Base-by-base conservation (phyloP, 2,329 filamentous ascomycete species). In the Nemania diffusa region DNA sequence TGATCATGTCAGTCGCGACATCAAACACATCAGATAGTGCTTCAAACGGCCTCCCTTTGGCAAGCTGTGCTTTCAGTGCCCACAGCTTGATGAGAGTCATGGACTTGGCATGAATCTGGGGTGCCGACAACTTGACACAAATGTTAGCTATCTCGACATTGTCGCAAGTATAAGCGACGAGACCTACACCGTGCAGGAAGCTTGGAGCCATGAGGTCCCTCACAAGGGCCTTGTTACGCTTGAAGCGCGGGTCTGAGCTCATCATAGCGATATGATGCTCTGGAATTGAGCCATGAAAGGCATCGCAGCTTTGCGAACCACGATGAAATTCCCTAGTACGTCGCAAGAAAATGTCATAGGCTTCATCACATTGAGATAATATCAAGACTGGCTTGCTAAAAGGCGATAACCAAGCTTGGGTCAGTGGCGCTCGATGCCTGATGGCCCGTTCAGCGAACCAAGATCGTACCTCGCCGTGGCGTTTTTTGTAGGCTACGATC, bases 141-240 rank as follows among this genome's bases (percentile, higher is more conserved):
- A n/a, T n/a, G n/a, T n/a, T n/a, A n/a, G n/a, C n/a, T n/a, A n/a
- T n/a, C n/a, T n/a, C n/a, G n/a, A n/a, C n/a, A n/a, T n/a, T n/a
- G n/a, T n/a, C n/a, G n/a, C n/a, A n/a, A n/a, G n/a, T n/a, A n/a
- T n/a, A n/a, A n/a, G n/a, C n/a, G n/a, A n/a, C n/a, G n/a, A n/a
- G n/a, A n/a, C n/a, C n/a, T n/a, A n/a, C n/a, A n/a, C n/a, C n/a
- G 48, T 70, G 73, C 11, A 82, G 69, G 57, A 81, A 82, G 0
- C 68, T 71, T 1, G 76, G 77, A 2, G 76, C 71, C 79, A 82
- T 81, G 32, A 80, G 69, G 63, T 82, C 77, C 51, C 78, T 77
- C 53, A 81, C 71, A 2, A 81, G 75, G 15, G 76, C 76, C 5
- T 78, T 75, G 57, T 79, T 75, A 4, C 71, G 59, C 69, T 76